Percentiles rank a stretch among this genome's conserved stretches.
phyloP scores from a whole-genome alignment of 2,329 filamentous ascomycete species.

The Colletotrichum sp. region DNA sequence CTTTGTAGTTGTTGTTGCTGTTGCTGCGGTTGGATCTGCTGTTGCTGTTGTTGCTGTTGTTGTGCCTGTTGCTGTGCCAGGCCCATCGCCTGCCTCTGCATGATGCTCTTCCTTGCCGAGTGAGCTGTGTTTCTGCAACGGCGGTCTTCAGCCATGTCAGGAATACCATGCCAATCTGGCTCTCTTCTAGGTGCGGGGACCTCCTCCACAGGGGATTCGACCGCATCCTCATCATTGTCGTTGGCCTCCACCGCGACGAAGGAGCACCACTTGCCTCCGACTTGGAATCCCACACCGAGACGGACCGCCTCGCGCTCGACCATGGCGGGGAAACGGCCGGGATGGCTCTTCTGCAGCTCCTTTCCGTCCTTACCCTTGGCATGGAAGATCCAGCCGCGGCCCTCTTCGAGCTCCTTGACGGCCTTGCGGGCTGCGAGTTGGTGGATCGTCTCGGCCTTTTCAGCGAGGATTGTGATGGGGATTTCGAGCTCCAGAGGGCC shows the following conservation, averaged over 20 bases:
- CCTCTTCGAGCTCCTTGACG: conserved; percentile 72
- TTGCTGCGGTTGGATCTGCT: neutral
- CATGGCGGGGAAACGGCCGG: conserved; percentile 61
- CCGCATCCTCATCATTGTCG: neutral
- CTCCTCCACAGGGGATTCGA: neutral
- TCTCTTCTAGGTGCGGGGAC: neutral
- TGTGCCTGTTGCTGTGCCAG: neutral
- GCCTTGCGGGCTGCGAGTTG: conserved; percentile 74
- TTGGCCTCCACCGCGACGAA: conserved; percentile 70
- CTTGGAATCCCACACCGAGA: conserved; percentile 69
- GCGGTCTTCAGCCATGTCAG: neutral
- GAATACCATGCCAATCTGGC: neutral
- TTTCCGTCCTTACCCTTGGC: conserved; percentile 52
- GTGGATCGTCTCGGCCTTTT: conserved; percentile 63
- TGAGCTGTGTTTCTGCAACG: neutral
- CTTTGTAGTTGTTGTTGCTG: neutral
- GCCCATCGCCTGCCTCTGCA: neutral
- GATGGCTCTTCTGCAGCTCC: conserved; percentile 49
- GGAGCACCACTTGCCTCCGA: conserved; percentile 73
- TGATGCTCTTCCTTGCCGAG: neutral
- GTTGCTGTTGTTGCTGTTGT: neutral
- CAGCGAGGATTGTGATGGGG: conserved; percentile 56
- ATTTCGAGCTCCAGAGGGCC: conserved; percentile 69
- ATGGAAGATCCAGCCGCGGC: conserved; percentile 68
- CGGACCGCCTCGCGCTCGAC: conserved; percentile 70